phyloP scores from a whole-genome alignment of 1,284 basidiomycete genomes.

The Singerocomus rubriflavus region DNA sequence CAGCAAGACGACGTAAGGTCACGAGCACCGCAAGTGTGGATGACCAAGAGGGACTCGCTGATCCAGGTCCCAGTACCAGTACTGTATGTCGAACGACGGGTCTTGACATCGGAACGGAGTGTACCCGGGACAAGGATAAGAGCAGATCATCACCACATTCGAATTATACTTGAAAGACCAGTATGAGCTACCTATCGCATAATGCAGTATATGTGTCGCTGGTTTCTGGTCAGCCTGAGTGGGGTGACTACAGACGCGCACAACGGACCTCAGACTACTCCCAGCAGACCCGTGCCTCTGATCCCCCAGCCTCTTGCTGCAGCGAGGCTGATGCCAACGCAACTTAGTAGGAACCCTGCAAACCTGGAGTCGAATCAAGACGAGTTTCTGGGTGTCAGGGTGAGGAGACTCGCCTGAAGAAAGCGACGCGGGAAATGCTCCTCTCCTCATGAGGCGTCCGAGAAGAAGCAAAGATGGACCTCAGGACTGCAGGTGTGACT shows the following conservation, averaged over 20 bases:
- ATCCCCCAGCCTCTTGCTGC: conserved; percentile 67
- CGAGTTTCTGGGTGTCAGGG: background rate
- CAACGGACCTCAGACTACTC: conserved; percentile 43
- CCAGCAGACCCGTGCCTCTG: conserved; percentile 59
- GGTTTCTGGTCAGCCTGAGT: background rate
- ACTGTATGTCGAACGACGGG: conserved; percentile 10
- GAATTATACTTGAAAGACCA: conserved; percentile 31
- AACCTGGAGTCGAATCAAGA: conserved; percentile 46
- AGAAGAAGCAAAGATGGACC: conserved; percentile 80
- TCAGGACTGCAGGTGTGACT: conserved; percentile 73
- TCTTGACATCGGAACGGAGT: conserved; percentile 15
- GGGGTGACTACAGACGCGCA: background rate
- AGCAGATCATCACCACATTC: conserved; percentile 2
- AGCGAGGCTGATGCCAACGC: conserved; percentile 69
- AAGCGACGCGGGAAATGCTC: conserved; percentile 75
- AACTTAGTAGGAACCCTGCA: conserved; percentile 75
- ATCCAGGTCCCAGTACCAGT: conserved; percentile 25
- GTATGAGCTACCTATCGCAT: background rate
- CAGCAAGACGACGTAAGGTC: conserved; percentile 46
- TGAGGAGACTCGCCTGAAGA: conserved; percentile 59
- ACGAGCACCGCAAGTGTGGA: conserved; percentile 52
- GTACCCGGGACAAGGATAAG: conserved; percentile 41
- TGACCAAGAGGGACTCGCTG: conserved; percentile 23
- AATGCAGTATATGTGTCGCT: background rate
- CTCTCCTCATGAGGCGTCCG: conserved; percentile 75